Evolutionary conservation across 2,329 filamentous ascomycete genomes (phyloP).

Genomic region (Beauveria pseudobassiana): DNA sequence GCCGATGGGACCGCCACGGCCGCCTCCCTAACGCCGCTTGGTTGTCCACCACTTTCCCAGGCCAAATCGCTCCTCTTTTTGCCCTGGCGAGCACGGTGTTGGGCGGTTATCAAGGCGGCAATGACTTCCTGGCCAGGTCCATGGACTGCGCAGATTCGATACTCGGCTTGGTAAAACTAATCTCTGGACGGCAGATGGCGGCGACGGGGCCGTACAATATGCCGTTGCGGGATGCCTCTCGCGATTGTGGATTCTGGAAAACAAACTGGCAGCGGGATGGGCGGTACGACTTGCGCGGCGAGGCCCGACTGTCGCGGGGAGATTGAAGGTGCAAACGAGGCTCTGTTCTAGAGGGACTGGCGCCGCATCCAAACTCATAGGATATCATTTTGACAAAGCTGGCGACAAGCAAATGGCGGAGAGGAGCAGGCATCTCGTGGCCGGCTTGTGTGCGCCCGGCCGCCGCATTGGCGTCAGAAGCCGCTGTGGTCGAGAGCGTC

Average conservation of each 20-base stretch:
- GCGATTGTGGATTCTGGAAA: constrained; percentile 51
- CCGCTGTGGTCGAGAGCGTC: constrained; percentile 5
- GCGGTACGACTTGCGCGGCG: constrained; percentile 44
- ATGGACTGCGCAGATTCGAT: constrained; percentile 49
- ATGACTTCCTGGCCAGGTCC: constrained; percentile 56
- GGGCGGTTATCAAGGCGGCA: constrained; percentile 53
- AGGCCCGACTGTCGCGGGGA: constrained; percentile 20
- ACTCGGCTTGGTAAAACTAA: constrained; percentile 37
- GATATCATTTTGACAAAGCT: constrained; percentile 57
- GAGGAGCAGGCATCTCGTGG: constrained; percentile 49
- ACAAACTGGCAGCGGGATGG: constrained; percentile 53
- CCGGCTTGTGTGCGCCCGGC: constrained; percentile 41
- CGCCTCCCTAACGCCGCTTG: constrained; percentile 55
- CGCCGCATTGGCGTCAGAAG: constrained; percentile 13
- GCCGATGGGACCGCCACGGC: constrained; percentile 54
- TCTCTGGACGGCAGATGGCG: constrained; percentile 50
- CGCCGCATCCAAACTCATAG: constrained; percentile 60
- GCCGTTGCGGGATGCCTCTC: constrained; percentile 51
- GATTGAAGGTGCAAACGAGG: constrained; percentile 49
- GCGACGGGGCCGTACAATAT: constrained; percentile 55
- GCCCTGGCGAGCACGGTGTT: constrained; percentile 54
- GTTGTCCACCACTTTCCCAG: constrained; percentile 56
- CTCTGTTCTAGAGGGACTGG: constrained; percentile 47
- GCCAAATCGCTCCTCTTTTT: constrained; percentile 49
- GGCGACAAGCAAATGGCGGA: constrained; percentile 47